Evolutionary conservation across 2,329 filamentous ascomycete genomes (phyloP).

Genomic region (Talaromyces marneffei): DNA sequence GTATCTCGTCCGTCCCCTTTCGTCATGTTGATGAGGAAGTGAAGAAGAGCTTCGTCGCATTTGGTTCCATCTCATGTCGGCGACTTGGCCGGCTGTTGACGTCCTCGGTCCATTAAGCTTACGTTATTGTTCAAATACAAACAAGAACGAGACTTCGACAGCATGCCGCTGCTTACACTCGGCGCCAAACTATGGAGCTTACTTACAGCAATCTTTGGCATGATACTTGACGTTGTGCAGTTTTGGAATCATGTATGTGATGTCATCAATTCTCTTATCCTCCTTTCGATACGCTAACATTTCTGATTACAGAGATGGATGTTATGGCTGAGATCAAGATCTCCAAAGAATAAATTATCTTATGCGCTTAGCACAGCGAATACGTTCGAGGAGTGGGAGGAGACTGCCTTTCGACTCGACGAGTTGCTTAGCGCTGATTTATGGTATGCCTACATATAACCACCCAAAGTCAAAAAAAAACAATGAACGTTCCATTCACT

Average conservation of each 20-base stretch:
- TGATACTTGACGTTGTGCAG: constrained; percentile 56
- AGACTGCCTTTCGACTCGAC: constrained; percentile 76
- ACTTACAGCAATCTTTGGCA: constrained; percentile 44
- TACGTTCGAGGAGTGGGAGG: constrained; percentile 79
- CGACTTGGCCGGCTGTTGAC: not conserved
- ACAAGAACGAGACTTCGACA: not conserved
- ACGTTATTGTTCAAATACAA: not conserved
- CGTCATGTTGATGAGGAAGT: not conserved
- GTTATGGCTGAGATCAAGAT: constrained; percentile 62
- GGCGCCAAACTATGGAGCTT: constrained; percentile 24
- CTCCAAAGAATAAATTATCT: constrained; percentile 59
- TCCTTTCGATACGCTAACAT: not conserved
- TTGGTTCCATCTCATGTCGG: not conserved
- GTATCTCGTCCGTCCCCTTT: not conserved
- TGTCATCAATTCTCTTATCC: not conserved
- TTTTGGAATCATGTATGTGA: constrained; percentile 56
- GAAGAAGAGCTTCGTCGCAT: not conserved
- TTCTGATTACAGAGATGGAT: constrained; percentile 49
- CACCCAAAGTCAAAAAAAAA: not conserved
- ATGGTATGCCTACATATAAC: constrained; percentile 57
- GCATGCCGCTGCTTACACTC: constrained; percentile 20
- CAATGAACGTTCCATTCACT: not conserved
- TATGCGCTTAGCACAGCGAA: constrained; percentile 60
- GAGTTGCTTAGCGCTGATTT: constrained; percentile 72
- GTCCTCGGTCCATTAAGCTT: not conserved